Percentiles rank a stretch among this genome's conserved stretches.
Evolutionary conservation across 169 alveolate genomes (phyloP).

Genomic region (Plasmodium billcollinsi): DNA sequence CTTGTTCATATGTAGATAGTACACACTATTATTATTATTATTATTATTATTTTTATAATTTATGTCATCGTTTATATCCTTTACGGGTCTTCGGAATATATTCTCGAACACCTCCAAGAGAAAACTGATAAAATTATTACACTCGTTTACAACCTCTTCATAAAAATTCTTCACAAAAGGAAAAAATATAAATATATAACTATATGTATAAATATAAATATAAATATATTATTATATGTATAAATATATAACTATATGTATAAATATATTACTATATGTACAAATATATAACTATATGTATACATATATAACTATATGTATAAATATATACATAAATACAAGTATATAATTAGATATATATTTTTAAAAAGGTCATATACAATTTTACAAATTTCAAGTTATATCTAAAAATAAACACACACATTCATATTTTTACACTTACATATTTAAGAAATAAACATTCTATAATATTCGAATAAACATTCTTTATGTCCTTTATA

Average conservation of each 20-base stretch:
- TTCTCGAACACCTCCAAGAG: constrained; percentile 22
- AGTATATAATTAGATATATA: not conserved
- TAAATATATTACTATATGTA: too few species aligned
- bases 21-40: not conserved
- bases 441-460: constrained; percentile 62
- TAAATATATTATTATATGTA: too few species aligned
- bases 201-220: too few species aligned
- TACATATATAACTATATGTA: not conserved
- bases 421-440: not conserved
- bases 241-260: not conserved
- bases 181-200: not conserved
- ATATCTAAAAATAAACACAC: too few species aligned
- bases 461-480: constrained; percentile 45
- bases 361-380: not conserved
- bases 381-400: too few species aligned
- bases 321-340: not conserved
- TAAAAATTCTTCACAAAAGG: constrained; percentile 28
- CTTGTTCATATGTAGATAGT: constrained; percentile 8
- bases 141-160: constrained; percentile 58
- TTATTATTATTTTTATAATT: too few species aligned
- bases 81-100: too few species aligned
- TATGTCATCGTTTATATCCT: too few species aligned
- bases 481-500: constrained; percentile 1
- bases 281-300: not conserved
- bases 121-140: constrained; percentile 26